Conservation (phyloP, 2,329 filamentous ascomycete species). For the Waltergamsia citrina region DNA sequence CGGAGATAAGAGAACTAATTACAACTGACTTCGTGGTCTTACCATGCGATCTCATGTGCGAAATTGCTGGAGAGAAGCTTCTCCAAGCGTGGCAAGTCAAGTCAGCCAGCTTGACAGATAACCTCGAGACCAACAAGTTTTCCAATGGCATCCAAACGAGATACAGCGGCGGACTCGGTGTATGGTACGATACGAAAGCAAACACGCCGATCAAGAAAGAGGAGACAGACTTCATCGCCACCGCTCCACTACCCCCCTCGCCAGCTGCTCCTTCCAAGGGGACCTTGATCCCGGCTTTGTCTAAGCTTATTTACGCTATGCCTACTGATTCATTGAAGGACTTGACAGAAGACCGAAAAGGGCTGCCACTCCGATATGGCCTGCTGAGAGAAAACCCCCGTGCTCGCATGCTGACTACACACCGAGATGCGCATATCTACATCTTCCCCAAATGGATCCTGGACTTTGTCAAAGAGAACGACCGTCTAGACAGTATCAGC, state of each 20-base stretch:
- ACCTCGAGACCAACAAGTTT: conserved; percentile 37
- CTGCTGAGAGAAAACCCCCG: conserved; percentile 66
- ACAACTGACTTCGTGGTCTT: conserved; percentile 82
- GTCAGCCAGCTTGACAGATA: conserved; percentile 58
- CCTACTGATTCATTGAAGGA: conserved; percentile 87
- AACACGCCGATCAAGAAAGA: conserved; percentile 75
- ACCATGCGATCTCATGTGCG: conserved; percentile 89
- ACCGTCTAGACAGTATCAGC: conserved; percentile 75
- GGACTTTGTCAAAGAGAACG: conserved; percentile 71
- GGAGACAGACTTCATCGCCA: conserved; percentile 86
- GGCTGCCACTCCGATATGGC: conserved; percentile 64
- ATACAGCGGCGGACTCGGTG: conserved; percentile 70
- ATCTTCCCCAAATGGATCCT: conserved; percentile 89
- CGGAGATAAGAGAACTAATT: conserved; percentile 70
- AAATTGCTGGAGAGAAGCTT: conserved; percentile 72
- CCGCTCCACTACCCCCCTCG: conserved; percentile 54
- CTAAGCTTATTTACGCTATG: conserved; percentile 76
- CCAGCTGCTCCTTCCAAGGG: conserved; percentile 35
- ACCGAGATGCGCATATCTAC: conserved; percentile 90
- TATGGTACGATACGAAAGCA: conserved; percentile 82
- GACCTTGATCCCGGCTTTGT: conserved; percentile 58
- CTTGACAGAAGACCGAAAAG: conserved; percentile 64
- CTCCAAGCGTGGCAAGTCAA: conserved; percentile 90
- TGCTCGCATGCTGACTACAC: conserved; percentile 71
- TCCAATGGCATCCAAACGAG: conserved; percentile 24